A percentile compares a stretch with the other conserved stretches of the same genome.
phyloP scores from a whole-genome alignment of 169 alveolate species.

The Babesia sp. region DNA sequence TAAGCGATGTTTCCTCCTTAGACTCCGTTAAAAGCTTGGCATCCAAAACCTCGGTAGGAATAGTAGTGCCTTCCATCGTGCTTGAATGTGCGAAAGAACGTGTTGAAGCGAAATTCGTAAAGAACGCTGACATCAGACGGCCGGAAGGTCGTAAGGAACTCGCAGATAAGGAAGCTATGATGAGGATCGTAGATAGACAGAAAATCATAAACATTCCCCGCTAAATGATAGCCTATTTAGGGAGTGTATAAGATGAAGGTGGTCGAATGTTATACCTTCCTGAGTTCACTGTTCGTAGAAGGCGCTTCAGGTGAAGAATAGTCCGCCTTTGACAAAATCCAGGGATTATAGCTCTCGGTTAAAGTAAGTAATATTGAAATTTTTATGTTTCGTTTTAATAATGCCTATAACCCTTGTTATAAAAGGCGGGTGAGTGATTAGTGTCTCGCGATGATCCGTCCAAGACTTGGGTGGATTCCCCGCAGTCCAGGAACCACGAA shows the following conservation, averaged over 20 bases:
- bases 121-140: background rate
- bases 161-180: background rate
- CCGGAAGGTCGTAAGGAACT: background rate
- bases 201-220: background rate
- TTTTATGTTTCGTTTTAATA: no score
- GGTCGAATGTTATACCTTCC: no score
- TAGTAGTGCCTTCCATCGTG: constrained; percentile 37
- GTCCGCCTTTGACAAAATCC: no score
- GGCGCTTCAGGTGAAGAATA: no score
- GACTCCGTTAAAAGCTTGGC: constrained; percentile 56
- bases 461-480: no score
- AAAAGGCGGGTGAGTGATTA: no score
- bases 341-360: no score
- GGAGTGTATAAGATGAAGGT: background rate
- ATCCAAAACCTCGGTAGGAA: constrained; percentile 57
- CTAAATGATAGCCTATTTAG: background rate
- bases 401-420: no score
- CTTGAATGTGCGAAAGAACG: background rate
- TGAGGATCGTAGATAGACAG: background rate
- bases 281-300: no score
- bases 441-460: no score
- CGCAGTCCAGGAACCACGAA: no score
- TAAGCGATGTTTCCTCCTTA: constrained; percentile 52
- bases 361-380: no score
- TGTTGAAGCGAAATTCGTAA: background rate